These are phyloP conservation scores for Porogramme epimiltina DNA, from an alignment of 1,284 basidiomycete species.

Conservation along the genomic window DNA sequence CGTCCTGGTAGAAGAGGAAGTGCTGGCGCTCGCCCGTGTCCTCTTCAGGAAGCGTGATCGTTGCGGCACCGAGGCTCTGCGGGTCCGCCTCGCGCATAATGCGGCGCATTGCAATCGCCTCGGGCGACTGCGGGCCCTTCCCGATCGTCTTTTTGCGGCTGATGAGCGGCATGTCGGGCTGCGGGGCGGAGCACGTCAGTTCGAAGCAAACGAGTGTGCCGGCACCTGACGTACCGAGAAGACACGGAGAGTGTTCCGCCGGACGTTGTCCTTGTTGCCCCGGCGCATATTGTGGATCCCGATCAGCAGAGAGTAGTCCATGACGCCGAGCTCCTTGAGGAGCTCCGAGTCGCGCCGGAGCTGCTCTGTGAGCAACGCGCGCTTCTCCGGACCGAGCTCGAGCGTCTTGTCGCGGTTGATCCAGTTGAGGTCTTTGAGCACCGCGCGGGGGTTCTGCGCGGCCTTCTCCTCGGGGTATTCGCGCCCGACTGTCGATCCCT, in stretches of 20 bases:
- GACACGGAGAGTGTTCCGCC: conserved; percentile 88
- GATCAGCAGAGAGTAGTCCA: conserved; percentile 96
- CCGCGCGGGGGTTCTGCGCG: conserved; percentile 79
- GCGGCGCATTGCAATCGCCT: conserved; percentile 82
- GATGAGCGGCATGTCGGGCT: conserved; percentile 67
- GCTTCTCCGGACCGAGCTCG: conserved; percentile 93
- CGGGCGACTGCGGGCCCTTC: conserved; percentile 60
- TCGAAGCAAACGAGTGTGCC: background rate
- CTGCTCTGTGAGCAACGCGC: conserved; percentile 89
- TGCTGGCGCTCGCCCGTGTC: conserved; percentile 77
- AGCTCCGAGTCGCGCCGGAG: conserved; percentile 86
- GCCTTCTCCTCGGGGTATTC: conserved; percentile 89
- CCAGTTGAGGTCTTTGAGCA: conserved; percentile 98
- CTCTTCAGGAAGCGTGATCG: conserved; percentile 70
- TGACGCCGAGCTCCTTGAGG: conserved; percentile 82
- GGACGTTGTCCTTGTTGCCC: conserved; percentile 90
- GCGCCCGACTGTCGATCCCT: conserved; percentile 91
- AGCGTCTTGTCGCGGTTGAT: conserved; percentile 79
- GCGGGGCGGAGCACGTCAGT: conserved; percentile 10
- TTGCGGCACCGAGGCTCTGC: conserved; percentile 63
- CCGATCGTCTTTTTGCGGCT: conserved; percentile 59
- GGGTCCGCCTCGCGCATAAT: conserved; percentile 86
- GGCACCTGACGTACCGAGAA: conserved; percentile 70
- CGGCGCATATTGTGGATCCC: conserved; percentile 92
- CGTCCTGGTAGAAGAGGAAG: conserved; percentile 96